Percentiles rank a stretch among this genome's conserved stretches.
Conservation (phyloP, 2,329 filamentous ascomycete species). For the Hypomyces perniciosus region DNA sequence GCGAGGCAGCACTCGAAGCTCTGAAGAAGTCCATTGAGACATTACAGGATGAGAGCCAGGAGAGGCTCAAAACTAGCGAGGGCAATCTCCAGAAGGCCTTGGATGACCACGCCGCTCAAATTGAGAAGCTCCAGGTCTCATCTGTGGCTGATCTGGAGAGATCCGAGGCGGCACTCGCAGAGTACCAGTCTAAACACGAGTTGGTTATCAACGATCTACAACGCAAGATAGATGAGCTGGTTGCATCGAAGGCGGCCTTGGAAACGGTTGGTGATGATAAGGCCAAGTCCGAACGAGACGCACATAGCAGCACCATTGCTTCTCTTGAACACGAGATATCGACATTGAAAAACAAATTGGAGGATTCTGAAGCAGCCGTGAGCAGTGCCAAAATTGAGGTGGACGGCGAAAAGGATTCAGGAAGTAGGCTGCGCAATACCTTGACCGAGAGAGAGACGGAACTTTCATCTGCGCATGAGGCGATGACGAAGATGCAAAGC, state of each 20-base stretch:
- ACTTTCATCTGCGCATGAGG: conserved; percentile 38
- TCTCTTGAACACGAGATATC: conserved; percentile 47
- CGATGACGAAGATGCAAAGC: conserved; percentile 38
- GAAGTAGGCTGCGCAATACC: conserved; percentile 34
- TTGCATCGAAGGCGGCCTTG: conserved; percentile 39
- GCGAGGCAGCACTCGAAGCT: conserved; percentile 41
- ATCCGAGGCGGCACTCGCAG: conserved; percentile 42
- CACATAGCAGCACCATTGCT: conserved; percentile 40
- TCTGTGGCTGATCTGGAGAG: conserved; percentile 45
- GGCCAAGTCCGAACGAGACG: conserved; percentile 39
- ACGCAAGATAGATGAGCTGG: conserved; percentile 49
- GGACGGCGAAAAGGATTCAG: conserved; percentile 35
- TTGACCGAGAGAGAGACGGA: conserved; percentile 40
- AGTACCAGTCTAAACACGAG: conserved; percentile 47
- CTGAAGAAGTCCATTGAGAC: conserved; percentile 47
- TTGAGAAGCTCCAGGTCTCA: conserved; percentile 43
- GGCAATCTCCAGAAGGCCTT: conserved; percentile 31
- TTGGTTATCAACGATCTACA: conserved; percentile 43
- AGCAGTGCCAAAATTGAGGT: conserved; percentile 38
- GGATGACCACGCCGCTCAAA: conserved; percentile 43
- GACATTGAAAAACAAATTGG: conserved; percentile 43
- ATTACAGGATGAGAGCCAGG: conserved; percentile 27
- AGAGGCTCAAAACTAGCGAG: conserved; percentile 29
- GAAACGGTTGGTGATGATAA: conserved; percentile 41
- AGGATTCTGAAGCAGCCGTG: conserved; percentile 41